These are phyloP conservation scores for Flaveria robusta DNA, from an alignment of 129 eudicot genomes.

Conservation along the genomic window DNA sequence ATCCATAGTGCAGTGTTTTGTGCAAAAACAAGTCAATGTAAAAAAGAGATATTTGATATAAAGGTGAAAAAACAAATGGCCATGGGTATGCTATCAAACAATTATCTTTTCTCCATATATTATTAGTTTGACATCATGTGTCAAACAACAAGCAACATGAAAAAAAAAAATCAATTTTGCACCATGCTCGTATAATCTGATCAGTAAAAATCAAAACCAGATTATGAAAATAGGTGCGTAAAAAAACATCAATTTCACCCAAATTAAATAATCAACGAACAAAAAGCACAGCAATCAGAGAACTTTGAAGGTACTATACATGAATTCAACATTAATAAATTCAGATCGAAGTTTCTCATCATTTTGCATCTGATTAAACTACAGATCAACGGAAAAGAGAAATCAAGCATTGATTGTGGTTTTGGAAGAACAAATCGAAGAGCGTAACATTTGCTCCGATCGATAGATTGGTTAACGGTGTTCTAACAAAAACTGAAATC, in stretches of 20 bases:
- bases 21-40: no score
- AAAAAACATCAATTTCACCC: no score
- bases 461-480: neutral
- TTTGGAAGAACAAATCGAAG: conserved; percentile 34
- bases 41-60: no score
- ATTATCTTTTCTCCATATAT: conserved; percentile 9
- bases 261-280: neutral
- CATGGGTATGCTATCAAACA: no score
- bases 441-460: conserved; percentile 15
- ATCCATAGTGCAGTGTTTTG: no score
- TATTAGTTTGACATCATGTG: conserved; percentile 31
- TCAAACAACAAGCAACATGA: conserved; percentile 34
- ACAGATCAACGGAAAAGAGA: neutral
- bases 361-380: conserved; percentile 25
- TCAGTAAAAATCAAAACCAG: conserved; percentile 24
- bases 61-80: no score
- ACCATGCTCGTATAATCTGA: conserved; percentile 50
- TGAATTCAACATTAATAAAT: conserved; percentile 31
- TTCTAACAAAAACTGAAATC: conserved; percentile 24
- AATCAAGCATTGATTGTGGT: conserved; percentile 8
- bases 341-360: conserved; percentile 45
- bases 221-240: conserved; percentile 43
- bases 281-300: conserved; percentile 47
- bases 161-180: conserved; percentile 34
- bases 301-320: conserved; percentile 53